Conservation (phyloP, 2,329 filamentous ascomycete species). For the Fusarium coffeatum region DNA sequence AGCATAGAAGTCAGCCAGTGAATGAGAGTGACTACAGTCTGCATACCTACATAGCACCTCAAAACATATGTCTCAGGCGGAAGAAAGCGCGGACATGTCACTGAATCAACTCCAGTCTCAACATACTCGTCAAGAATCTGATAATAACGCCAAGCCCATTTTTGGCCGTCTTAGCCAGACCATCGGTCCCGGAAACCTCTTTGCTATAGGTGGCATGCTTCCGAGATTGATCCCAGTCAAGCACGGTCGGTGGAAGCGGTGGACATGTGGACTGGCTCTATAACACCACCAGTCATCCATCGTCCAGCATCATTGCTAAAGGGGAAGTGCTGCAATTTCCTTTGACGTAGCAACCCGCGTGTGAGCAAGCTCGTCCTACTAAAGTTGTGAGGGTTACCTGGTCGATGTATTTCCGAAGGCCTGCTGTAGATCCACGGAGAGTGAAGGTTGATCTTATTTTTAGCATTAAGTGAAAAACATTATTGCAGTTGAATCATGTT, state of each 20-base stretch:
- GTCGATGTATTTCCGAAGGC: slow-evolving; percentile 22
- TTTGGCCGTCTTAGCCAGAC: slow-evolving; percentile 26
- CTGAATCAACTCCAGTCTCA: slow-evolving; percentile 18
- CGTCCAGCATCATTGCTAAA: slow-evolving; percentile 24
- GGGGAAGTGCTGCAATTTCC: slow-evolving; percentile 30
- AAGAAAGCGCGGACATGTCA: slow-evolving; percentile 10
- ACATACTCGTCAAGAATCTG: slow-evolving; percentile 16
- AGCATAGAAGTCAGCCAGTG: not conserved
- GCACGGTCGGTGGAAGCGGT: slow-evolving; percentile 41
- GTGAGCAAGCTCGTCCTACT: slow-evolving; percentile 7
- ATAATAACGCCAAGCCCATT: slow-evolving; percentile 19
- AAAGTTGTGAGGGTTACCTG: slow-evolving; percentile 3
- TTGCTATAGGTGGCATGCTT: slow-evolving; percentile 27
- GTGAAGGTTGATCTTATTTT: slow-evolving; percentile 34
- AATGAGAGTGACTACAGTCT: slow-evolving; percentile 2
- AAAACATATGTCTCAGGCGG: not conserved
- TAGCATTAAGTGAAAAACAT: slow-evolving; percentile 16
- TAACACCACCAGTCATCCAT: slow-evolving; percentile 19
- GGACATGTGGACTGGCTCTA: slow-evolving; percentile 25
- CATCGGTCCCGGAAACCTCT: slow-evolving; percentile 9
- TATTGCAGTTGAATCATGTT: not conserved
- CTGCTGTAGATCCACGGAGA: slow-evolving; percentile 27
- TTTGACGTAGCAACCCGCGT: slow-evolving; percentile 35
- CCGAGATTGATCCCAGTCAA: slow-evolving; percentile 27
- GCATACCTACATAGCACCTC: not conserved